Base-by-base conservation (phyloP, 192 early-diverging fungal genomes). In the Mortierella alpina region DNA sequence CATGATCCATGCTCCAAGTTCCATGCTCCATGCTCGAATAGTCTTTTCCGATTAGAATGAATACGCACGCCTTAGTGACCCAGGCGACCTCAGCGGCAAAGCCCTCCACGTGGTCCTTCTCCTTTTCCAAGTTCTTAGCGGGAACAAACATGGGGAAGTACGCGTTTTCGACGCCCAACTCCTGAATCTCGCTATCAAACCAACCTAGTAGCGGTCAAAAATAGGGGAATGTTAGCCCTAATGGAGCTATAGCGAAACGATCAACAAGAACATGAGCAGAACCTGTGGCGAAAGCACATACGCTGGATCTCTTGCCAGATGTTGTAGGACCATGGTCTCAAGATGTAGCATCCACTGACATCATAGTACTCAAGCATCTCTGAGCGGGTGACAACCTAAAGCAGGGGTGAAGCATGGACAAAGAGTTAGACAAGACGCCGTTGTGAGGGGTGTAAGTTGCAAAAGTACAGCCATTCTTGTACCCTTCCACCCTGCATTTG, bases 131-230 rank as follows among this genome's bases (percentile, higher is more conserved):
- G 53, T 92, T 92, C 69, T 89, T 85, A 68, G 87, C 85, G 17
- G 96, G 93, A 14, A 99, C 96, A 85, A 99, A 99, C 97, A 99
- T 99, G 60, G 98, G 98, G 91, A 99, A 99, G 86, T 98, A 99
- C 80, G 93, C 93, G 85, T 99, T 95, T 70, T 97, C 95, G 22
- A 99, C 96, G 58, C 97, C 97, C 77, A 95, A 83, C 60, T 97
- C 90, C 68, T 93, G 92, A 81, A 99, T 99, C 15, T 87, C 92
- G 22, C 75, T 90, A 63, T 95, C 96, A 84, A 99, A 96, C 86
- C 95, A 99, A 70, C 89, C 91, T 94, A 78, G 42, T 61, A 31
- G 23, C 22, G 8, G 4, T 40, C 17, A 41, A 18, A 4, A 49
- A 54, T 68, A n/a, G 47, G 42, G 48, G 57, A 65, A 31, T 31